Base-by-base conservation (phyloP, 176 grass and related monocot genomes). In the Hordeum marinum region DNA sequence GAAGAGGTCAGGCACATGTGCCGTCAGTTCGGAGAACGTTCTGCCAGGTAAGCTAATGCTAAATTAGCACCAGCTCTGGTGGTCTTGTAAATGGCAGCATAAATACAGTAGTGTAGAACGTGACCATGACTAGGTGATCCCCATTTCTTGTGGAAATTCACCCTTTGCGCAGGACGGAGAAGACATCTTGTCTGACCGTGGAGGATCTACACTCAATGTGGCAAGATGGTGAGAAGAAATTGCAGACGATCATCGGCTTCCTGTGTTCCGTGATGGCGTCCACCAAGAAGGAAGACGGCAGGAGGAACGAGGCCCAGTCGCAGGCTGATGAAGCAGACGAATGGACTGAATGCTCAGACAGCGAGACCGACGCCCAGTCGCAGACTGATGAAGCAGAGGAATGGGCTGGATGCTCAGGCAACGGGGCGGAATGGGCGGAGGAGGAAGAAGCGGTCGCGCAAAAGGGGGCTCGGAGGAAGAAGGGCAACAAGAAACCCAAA, bases 191-290 rank as follows among this genome's bases (percentile, higher is more conserved):
- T 61, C 9, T 37, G 11, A 34, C 83, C 72, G 10, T 45, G 2
- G 24, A 85, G 5, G 83, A 79, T 31, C 59, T 92, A 11, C 76
- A 83, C 85, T 77, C 75, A 3, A 46, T 36, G 17, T 87, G 90
- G 90, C 24, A 64, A 57, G 81, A 90, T 67, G 80, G 80, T 3
- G 55, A 81, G 69, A 84, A 21, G 7, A 90, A 82, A 60, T 9
- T 93, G 77, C 58, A 73, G 45, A 23, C 13, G n/a, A 58, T 93
- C 55, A 72, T 90, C 63, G 52, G 54, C 45, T 36, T 59, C 23
- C n/a, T 92, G 34, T 18, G 35, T 9, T 37, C 41, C n/a, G 84
- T 80, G n/a, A 76, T 25, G 67, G n/a, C 34, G 3, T 74, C 65
- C 1, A 11, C 65, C 1, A 31, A 18, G 15, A n/a, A 67, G 54